Evolutionary conservation across 768 basidiomycete species (phyloP).

Genomic region (Filobasidium floriforme): DNA sequence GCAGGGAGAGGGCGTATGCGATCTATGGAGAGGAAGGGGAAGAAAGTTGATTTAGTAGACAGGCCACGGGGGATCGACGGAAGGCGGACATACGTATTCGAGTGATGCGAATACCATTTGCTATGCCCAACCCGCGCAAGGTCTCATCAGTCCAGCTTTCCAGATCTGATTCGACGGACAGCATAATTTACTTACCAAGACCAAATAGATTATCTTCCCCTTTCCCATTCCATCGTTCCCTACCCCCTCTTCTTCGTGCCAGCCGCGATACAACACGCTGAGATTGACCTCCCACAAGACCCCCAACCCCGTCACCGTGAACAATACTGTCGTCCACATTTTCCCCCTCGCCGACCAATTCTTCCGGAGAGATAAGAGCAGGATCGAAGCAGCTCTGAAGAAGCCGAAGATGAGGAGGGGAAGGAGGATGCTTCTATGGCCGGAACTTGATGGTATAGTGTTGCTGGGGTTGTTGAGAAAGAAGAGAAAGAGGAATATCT

Average conservation of each 20-base stretch:
- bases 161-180: neutral
- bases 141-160: neutral
- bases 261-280: neutral
- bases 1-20: neutral
- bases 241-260: neutral
- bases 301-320: neutral
- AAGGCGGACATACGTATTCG: neutral
- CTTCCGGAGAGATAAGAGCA: neutral
- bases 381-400: too few relatives aligned
- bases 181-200: neutral
- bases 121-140: neutral
- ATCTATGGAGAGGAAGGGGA: neutral
- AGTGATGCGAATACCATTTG: neutral
- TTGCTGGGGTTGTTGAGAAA: too few relatives aligned
- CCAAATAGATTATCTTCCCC: neutral
- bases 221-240: neutral
- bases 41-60: neutral
- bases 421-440: too few relatives aligned
- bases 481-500: too few relatives aligned
- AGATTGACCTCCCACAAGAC: neutral
- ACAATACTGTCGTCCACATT: neutral
- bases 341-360: neutral
- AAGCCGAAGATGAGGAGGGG: too few relatives aligned
- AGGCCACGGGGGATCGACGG: too few relatives aligned
- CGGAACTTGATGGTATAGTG: too few relatives aligned